phyloP scores from a whole-genome alignment of 306 rosid species.

The Vigna trinervia region DNA sequence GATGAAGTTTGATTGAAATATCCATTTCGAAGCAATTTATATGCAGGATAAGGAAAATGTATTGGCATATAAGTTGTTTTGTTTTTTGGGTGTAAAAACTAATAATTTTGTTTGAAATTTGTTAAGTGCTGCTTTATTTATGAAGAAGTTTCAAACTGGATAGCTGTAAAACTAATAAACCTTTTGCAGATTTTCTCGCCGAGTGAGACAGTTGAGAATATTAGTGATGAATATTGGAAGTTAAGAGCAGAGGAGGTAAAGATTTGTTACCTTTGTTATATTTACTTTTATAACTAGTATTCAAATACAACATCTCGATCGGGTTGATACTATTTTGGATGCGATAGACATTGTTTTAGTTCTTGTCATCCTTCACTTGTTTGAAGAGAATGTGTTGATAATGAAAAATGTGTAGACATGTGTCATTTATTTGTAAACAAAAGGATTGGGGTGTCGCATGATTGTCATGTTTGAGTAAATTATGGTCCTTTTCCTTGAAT shows the following conservation, averaged over 20 bases:
- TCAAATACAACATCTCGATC: background rate
- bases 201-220: conserved; percentile 1
- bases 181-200: background rate
- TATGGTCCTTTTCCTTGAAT: too few relatives aligned
- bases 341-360: background rate
- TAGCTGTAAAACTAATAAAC: background rate
- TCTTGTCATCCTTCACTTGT: background rate
- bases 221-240: conserved; percentile 2
- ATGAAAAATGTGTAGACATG: too few relatives aligned
- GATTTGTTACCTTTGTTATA: background rate
- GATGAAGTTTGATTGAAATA: background rate
- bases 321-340: background rate
- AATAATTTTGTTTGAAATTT: background rate
- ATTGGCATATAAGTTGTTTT: background rate
- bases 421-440: too few relatives aligned
- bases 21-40: background rate
- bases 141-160: background rate
- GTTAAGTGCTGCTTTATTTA: background rate
- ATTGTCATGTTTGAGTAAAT: too few relatives aligned
- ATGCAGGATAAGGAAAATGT: conserved; percentile 15
- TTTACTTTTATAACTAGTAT: background rate
- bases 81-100: background rate
- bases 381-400: background rate
- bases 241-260: conserved; percentile 9
- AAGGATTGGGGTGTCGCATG: too few relatives aligned